Base-by-base conservation (phyloP, 257 asterid genomes). In the Marsdenia floribunda region DNA sequence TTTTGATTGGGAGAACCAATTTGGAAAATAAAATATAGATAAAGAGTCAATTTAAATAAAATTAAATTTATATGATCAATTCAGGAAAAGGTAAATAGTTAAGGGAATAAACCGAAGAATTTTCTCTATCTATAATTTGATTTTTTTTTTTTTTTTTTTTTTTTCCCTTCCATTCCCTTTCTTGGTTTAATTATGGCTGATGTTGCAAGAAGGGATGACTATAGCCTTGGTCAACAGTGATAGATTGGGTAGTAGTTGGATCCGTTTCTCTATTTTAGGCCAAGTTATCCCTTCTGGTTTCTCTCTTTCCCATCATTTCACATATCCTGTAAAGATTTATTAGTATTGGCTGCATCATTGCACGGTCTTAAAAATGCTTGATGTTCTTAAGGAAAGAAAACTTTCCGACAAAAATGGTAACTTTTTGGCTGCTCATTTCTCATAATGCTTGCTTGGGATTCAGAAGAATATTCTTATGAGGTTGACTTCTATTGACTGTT, bases 211-310 rank as follows among this genome's bases (percentile, higher is more conserved):
- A 52, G 71, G 49, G 18, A 47, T 18, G 52, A 71, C n/a, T 71
- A 35, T 2, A 33, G 9, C 35, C 50, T 71, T 18, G 9, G 37
- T 49, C 21, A 7, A 3, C 53, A 53, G 4, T 7, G 65, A 22
- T 6, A 0, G 6, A 24, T 68, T 15, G 35, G 26, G 26, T 47
- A 58, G 35, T 38, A 33, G 44, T n/a, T 21, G 47, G 46, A 70
- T 76, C 65, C 49, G 42, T 19, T 49, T 29, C 75, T 76, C 38
- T 69, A 57, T 46, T 46, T 33, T 38, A 37, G 54, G 52, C n/a
- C 38, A 38, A n/a, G 21, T 54, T 24, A 24, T 22, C 47, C 59
- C 26, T 65, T 42, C 35, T 19, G 24, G 19, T 33, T 54, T 6
- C 60, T 54, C 42, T 18, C 50, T 75, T 22, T 24, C 8, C 35